A percentile compares a stretch with the other conserved stretches of the same genome.
Conservation (phyloP, 352 stramenopile species). For the Globisporangium rhizosaccharum region DNA sequence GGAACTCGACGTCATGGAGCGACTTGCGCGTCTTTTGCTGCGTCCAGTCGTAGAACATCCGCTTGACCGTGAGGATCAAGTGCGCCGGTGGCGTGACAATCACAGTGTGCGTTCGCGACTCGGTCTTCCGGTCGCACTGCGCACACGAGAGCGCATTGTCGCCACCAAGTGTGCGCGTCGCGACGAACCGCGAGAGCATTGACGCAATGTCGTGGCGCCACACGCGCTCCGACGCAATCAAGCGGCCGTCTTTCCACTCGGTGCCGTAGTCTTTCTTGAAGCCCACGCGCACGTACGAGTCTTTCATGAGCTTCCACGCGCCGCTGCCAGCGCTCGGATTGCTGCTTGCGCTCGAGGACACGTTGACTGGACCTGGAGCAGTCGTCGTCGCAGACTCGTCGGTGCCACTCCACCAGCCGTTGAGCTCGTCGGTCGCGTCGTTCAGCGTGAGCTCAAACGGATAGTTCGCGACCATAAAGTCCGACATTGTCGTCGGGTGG, state of each 20-base stretch:
- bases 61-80: constrained; percentile 85
- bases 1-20: constrained; percentile 78
- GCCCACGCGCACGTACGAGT: constrained; percentile 79
- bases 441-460: constrained; percentile 66
- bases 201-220: constrained; percentile 79
- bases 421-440: constrained; percentile 40
- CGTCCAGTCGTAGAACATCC: constrained; percentile 88
- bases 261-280: constrained; percentile 90
- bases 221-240: constrained; percentile 82
- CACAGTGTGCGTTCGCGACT: constrained; percentile 78
- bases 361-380: not conserved
- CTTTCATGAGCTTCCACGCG: constrained; percentile 77
- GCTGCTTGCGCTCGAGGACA: not conserved
- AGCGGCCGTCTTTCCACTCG: constrained; percentile 72
- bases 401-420: constrained; percentile 72
- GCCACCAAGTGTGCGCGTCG: constrained; percentile 69
- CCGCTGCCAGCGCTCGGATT: constrained; percentile 1
- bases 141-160: constrained; percentile 77
- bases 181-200: constrained; percentile 77
- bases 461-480: constrained; percentile 59
- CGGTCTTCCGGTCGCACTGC: constrained; percentile 67
- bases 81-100: constrained; percentile 75
- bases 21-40: constrained; percentile 87
- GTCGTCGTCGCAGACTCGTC: constrained; percentile 24
- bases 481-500: constrained; percentile 38